Conservation (phyloP, 345 rosid genomes). For the Erysimum cheiranthoides region DNA sequence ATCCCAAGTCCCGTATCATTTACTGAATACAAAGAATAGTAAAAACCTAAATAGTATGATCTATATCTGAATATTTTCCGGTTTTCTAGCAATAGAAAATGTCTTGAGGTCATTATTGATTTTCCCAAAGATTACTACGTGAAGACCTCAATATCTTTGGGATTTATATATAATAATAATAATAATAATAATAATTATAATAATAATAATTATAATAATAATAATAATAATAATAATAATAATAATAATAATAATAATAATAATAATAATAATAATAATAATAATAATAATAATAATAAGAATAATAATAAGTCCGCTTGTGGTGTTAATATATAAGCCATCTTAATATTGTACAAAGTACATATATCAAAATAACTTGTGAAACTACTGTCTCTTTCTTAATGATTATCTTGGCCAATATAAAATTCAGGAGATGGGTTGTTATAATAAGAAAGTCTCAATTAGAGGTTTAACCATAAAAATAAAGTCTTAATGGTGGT, state of each 20-base stretch:
- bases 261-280: too few species aligned
- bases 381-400: constrained; percentile 22
- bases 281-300: too few species aligned
- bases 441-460: constrained; percentile 19
- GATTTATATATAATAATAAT: constrained; percentile 8
- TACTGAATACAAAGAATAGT: background rate
- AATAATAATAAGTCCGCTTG: too few species aligned
- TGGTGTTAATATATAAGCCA: background rate
- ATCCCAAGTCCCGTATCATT: constrained; percentile 17
- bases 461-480: constrained; percentile 22
- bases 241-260: too few species aligned
- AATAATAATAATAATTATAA: too few species aligned
- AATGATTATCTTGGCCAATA: background rate
- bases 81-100: background rate
- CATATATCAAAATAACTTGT: constrained; percentile 18
- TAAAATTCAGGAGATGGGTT: constrained; percentile 1
- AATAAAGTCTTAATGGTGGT: constrained; percentile 29
- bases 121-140: constrained; percentile 1
- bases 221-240: too few species aligned
- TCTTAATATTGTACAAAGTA: background rate
- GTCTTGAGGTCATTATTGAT: background rate
- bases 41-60: background rate
- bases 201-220: too few species aligned
- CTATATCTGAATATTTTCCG: background rate
- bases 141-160: constrained; percentile 6